These are phyloP conservation scores for Paramarasmius palmivorus DNA, from an alignment of 1,284 basidiomycete genomes.

Conservation along the genomic window DNA sequence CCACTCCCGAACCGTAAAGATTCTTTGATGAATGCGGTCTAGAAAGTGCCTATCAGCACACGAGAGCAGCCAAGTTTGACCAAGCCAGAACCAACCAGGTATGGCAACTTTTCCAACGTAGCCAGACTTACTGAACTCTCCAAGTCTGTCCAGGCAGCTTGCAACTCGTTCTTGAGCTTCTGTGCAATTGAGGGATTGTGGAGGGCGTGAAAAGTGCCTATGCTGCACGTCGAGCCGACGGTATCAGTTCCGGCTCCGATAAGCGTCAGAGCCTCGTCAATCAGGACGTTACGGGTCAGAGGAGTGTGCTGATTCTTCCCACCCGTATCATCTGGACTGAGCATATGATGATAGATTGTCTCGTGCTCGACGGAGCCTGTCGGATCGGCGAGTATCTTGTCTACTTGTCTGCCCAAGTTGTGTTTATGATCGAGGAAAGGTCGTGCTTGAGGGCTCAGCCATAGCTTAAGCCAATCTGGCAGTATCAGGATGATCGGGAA, in stretches of 20 bases:
- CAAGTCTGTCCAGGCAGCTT: constrained; percentile 15
- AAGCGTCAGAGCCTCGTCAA: constrained; percentile 15
- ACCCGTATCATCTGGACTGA: constrained; percentile 6
- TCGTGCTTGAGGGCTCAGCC: not conserved
- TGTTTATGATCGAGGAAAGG: not conserved
- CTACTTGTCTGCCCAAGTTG: constrained; percentile 9
- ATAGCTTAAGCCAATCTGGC: not conserved
- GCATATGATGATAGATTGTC: constrained; percentile 18
- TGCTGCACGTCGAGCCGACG: not conserved
- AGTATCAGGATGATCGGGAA: not conserved
- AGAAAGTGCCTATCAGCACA: not conserved
- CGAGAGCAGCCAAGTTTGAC: not conserved
- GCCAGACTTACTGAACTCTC: constrained; percentile 7
- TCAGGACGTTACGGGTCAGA: constrained; percentile 7
- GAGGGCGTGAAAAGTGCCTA: constrained; percentile 17
- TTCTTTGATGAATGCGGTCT: constrained; percentile 27
- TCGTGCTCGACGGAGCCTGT: constrained; percentile 9
- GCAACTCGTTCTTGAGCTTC: constrained; percentile 12
- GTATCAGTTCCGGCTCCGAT: constrained; percentile 17
- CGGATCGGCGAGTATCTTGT: constrained; percentile 4
- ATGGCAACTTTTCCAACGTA: constrained; percentile 18
- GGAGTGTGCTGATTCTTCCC: not conserved
- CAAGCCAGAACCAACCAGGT: constrained; percentile 13
- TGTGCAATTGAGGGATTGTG: constrained; percentile 6
- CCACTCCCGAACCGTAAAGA: constrained; percentile 21